Evolutionary conservation across 1,139 yeast species (phyloP), one percentile per base, ranked within the genome.

Genomic region (Saccharomyces hybrid): DNA sequence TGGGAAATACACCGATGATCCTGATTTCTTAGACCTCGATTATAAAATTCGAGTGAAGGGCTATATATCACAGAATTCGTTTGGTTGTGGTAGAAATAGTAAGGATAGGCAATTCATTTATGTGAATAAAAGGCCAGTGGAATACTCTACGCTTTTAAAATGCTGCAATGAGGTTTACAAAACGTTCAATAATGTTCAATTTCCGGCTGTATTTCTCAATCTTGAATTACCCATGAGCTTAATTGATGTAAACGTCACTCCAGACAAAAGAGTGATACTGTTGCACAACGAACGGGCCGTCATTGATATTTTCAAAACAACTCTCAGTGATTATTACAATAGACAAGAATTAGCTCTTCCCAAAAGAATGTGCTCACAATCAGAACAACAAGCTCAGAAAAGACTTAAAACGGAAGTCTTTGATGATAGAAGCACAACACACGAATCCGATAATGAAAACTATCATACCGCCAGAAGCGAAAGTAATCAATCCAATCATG

Each of bases 241-340:
- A 25, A 69, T 88, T 41, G 99, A 93, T 71, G 78, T 93, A 20
- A 93, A 93, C 69, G 86, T 95, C 1, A 84, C 96, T 0, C 99
- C 99, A 0, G 97, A 93, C 66, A 93, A 93, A 66, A 75, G 95
- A 50, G 79, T 82, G 2, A 76, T 93, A 2, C 66, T 88, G 61
- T 67, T 93, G 1, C 91, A 86, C 55, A 77, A 82, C 57, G 97
- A 91, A 67, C 69, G 71, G 4, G 69, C 71, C 13, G 67, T 90
- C 1, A 63, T 86, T 7, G 86, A 84, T 44, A 70, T 72, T 1
- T 62, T 89, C 2, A 72, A 78, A 54, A 75, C 70, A 27, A 67
- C 70, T 41, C 59, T 85, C 26, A 61, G 64, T 1, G 65, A 68
- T 1, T 76, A 78, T 59, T 85, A 75, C 64, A 75, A 77, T 49